Evolutionary conservation across 2,329 filamentous ascomycete species (phyloP).

Genomic region (Colletotrichum higginsianum): DNA sequence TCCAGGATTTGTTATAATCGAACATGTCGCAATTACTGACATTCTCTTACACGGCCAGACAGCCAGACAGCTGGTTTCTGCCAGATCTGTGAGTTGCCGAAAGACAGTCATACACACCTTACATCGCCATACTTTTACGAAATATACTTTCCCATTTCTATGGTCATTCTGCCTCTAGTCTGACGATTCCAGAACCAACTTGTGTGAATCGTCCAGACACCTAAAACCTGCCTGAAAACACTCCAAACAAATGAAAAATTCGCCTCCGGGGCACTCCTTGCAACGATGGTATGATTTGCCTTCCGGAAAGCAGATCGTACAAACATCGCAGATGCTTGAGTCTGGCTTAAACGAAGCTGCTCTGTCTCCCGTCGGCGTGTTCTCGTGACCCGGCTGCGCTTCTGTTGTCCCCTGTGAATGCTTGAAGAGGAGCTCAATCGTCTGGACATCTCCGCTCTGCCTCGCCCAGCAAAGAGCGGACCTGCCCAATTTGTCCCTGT

Average conservation of each 20-base stretch:
- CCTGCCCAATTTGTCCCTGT: background rate
- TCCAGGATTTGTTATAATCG: too few relatives aligned
- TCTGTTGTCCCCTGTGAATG: background rate
- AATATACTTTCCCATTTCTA: too few relatives aligned
- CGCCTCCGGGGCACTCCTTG: background rate
- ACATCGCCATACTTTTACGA: too few relatives aligned
- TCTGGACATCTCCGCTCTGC: too few relatives aligned
- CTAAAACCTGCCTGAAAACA: background rate
- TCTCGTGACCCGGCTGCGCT: background rate
- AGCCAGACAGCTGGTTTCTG: too few relatives aligned
- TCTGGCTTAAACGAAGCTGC: background rate
- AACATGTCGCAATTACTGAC: too few relatives aligned
- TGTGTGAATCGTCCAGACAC: background rate
- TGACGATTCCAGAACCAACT: background rate
- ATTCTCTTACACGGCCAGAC: too few relatives aligned
- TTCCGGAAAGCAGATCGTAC: background rate
- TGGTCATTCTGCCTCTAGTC: background rate
- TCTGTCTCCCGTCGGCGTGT: fast-evolving
- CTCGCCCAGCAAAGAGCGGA: background rate
- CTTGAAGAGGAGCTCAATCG: background rate
- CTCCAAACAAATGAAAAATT: background rate
- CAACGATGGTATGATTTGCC: background rate
- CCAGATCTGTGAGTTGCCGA: too few relatives aligned
- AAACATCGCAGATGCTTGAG: background rate
- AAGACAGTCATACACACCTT: too few relatives aligned